These are phyloP conservation scores for Fusarium pseudoanthophilum DNA, from an alignment of 2,329 filamentous ascomycete species.

Conservation along the genomic window DNA sequence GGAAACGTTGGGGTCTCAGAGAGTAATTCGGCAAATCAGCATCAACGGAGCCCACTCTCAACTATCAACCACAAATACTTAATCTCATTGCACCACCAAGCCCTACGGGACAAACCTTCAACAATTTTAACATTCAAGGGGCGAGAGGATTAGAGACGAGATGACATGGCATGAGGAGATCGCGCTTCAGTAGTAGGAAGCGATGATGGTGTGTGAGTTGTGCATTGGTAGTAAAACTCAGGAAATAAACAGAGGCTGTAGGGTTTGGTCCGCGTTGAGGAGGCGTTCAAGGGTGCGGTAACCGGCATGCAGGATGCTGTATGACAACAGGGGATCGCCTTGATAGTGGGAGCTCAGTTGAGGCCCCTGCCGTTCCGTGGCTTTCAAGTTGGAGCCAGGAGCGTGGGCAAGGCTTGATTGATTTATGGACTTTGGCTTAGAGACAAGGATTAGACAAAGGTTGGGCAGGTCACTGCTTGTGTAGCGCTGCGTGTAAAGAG, in stretches of 20 bases:
- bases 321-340: conserved; percentile 14
- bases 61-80: not conserved
- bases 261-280: conserved; percentile 12
- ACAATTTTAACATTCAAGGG: not conserved
- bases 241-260: conserved; percentile 27
- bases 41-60: conserved; percentile 13
- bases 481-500: conserved; percentile 26
- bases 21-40: conserved; percentile 31
- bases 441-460: conserved; percentile 19
- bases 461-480: conserved; percentile 16
- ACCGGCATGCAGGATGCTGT: conserved; percentile 16
- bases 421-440: conserved; percentile 16
- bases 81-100: not conserved
- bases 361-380: conserved; percentile 21
- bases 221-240: not conserved
- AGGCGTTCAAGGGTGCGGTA: conserved; percentile 19
- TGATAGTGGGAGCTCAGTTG: conserved; percentile 7
- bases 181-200: not conserved
- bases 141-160: conserved; percentile 1
- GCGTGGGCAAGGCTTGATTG: conserved; percentile 18
- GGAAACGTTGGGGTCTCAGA: conserved; percentile 41
- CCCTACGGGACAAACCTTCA: not conserved
- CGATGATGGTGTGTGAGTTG: conserved; percentile 11
- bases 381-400: conserved; percentile 29
- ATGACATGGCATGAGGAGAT: conserved; percentile 5